These are phyloP conservation scores for Microdochium nivale DNA, from an alignment of 2,329 filamentous ascomycete genomes.

Conservation along the genomic window DNA sequence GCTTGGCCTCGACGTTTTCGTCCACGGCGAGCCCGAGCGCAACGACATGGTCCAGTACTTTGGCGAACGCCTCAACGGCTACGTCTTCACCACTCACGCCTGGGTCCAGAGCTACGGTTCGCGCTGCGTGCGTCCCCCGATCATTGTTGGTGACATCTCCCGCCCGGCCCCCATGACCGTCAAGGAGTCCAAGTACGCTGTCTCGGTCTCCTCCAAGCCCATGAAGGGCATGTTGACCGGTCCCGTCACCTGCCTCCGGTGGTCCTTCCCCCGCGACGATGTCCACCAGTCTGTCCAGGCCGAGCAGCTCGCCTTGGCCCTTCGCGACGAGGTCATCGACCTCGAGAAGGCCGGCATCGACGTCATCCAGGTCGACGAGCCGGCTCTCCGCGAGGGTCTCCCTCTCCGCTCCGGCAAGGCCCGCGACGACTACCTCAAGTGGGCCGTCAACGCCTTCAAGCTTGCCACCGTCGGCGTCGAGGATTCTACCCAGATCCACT, in stretches of 20 bases:
- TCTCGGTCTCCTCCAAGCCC: slow-evolving; percentile 91
- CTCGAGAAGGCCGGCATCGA: slow-evolving; percentile 94
- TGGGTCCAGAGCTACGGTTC: slow-evolving; percentile 99
- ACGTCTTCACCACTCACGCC: slow-evolving; percentile 97
- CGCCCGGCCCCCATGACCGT: slow-evolving; percentile 97
- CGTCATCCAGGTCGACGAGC: slow-evolving; percentile 99
- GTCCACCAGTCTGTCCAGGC: slow-evolving; percentile 99
- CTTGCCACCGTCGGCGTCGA: slow-evolving; percentile 87
- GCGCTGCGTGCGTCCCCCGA: slow-evolving; percentile 94
- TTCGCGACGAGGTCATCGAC: slow-evolving; percentile 96
- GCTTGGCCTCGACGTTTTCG: slow-evolving; percentile 92
- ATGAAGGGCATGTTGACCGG: slow-evolving; percentile 99
- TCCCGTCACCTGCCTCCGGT: slow-evolving; percentile 95
- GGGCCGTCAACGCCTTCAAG: slow-evolving; percentile 98
- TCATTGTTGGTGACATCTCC: slow-evolving; percentile 97
- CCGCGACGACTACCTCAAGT: slow-evolving; percentile 92
- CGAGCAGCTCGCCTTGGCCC: slow-evolving; percentile 94
- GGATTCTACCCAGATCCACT: slow-evolving; percentile 98
- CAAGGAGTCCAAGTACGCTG: slow-evolving; percentile 99
- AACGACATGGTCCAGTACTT: slow-evolving; percentile 99
- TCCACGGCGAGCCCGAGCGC: slow-evolving; percentile 98
- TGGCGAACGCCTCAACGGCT: slow-evolving; percentile 91
- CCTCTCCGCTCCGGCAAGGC: slow-evolving; percentile 89
- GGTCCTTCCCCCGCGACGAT: slow-evolving; percentile 99
- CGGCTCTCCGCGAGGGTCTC: slow-evolving; percentile 97